phyloP scores from a whole-genome alignment of 345 rosid genomes.

The Acer campestre region DNA sequence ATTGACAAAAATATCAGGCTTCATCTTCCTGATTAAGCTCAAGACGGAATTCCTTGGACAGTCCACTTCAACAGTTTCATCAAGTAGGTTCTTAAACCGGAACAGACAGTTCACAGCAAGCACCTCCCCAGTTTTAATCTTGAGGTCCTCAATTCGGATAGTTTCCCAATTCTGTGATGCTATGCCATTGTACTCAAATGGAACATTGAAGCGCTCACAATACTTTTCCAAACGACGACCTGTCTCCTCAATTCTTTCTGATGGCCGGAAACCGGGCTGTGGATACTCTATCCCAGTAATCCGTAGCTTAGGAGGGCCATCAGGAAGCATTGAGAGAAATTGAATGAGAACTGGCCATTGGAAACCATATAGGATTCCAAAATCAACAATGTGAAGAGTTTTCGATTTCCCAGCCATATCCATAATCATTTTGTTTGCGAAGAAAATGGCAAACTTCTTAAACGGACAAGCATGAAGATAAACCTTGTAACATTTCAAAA shows the following conservation, averaged over 20 bases:
- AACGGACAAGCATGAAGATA: slow-evolving; percentile 59
- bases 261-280: slow-evolving; percentile 67
- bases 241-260: slow-evolving; percentile 67
- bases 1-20: slow-evolving; percentile 59
- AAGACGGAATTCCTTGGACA: slow-evolving; percentile 65
- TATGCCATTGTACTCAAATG: slow-evolving; percentile 69
- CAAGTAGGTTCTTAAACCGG: slow-evolving; percentile 54
- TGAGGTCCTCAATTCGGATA: slow-evolving; percentile 62
- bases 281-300: slow-evolving; percentile 92
- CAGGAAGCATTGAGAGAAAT: slow-evolving; percentile 37
- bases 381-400: slow-evolving; percentile 80
- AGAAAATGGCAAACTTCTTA: slow-evolving; percentile 59
- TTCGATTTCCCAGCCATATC: slow-evolving; percentile 51
- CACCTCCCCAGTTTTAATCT: slow-evolving; percentile 55
- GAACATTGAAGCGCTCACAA: slow-evolving; percentile 72
- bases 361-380: slow-evolving; percentile 82
- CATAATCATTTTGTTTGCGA: slow-evolving; percentile 50
- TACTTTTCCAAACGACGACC: slow-evolving; percentile 66
- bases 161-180: slow-evolving; percentile 72
- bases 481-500: slow-evolving; percentile 57
- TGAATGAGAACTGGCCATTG: slow-evolving; percentile 90
- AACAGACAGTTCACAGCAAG: slow-evolving; percentile 58
- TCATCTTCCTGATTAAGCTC: slow-evolving; percentile 57
- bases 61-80: slow-evolving; percentile 61
- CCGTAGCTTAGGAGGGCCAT: slow-evolving; percentile 67